Percentiles rank a stretch among this genome's conserved stretches.
These are phyloP conservation scores for Neurospora discreta DNA, from an alignment of 495 filamentous ascomycete species.

Conservation along the genomic window DNA sequence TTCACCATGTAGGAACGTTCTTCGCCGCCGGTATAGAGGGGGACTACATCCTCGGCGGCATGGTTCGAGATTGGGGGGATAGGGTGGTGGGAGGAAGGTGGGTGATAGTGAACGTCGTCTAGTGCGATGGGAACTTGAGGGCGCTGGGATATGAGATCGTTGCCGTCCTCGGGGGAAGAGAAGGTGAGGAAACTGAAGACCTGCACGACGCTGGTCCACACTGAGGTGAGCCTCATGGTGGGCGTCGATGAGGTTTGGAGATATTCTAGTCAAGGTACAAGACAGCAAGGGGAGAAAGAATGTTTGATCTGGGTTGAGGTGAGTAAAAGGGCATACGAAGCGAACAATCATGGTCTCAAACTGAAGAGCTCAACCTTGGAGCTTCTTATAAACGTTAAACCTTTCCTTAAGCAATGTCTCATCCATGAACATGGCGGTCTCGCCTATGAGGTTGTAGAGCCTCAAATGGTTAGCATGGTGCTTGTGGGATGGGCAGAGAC, in stretches of 20 bases:
- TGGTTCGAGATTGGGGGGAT: neutral
- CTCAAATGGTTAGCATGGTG: neutral
- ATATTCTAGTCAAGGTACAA: neutral
- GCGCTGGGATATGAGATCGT: neutral
- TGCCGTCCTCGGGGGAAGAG: neutral
- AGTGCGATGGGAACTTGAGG: neutral
- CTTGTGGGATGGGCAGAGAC: neutral
- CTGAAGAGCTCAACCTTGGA: neutral
- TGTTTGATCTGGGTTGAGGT: neutral
- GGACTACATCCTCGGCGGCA: neutral
- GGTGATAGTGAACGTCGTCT: neutral
- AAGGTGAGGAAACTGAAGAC: conserved; percentile 7
- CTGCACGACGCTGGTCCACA: conserved; percentile 7
- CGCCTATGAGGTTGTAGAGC: neutral
- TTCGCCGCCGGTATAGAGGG: neutral
- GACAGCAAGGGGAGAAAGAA: neutral
- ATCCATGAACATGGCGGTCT: neutral
- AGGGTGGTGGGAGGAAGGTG: neutral
- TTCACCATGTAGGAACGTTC: neutral
- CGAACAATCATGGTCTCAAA: neutral
- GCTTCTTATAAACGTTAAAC: neutral
- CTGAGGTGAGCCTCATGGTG: conserved; percentile 7
- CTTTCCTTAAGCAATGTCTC: neutral
- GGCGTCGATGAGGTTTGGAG: neutral
- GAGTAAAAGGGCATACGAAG: neutral